A percentile compares a stretch with the other conserved stretches of the same genome.
Conservation (phyloP, 2,329 filamentous ascomycete genomes). For the Aureobasidium sp. region DNA sequence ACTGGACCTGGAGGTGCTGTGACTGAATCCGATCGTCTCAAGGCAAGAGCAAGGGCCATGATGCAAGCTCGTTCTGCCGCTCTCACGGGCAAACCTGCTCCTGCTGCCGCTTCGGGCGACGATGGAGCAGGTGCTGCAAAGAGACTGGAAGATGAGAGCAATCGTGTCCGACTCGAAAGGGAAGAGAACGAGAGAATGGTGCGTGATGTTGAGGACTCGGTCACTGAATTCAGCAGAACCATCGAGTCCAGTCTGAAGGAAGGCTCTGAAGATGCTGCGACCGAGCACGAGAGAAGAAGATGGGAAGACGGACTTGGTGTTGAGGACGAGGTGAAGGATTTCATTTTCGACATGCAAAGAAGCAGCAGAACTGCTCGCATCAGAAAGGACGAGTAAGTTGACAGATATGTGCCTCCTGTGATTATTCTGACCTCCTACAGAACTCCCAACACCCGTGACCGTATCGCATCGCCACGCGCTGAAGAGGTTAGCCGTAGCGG, state of each 20-base stretch:
- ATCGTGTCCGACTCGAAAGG: constrained; percentile 72
- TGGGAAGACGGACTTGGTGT: constrained; percentile 97
- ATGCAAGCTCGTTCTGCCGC: constrained; percentile 97
- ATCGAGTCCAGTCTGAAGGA: constrained; percentile 86
- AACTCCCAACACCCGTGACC: constrained; percentile 12
- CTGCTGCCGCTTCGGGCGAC: constrained; percentile 57
- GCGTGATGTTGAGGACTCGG: constrained; percentile 90
- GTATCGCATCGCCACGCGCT: background rate
- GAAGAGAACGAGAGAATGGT: constrained; percentile 97
- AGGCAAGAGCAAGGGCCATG: constrained; percentile 92
- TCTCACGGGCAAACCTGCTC: constrained; percentile 78
- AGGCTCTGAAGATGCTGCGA: constrained; percentile 63
- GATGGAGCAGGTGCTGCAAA: constrained; percentile 75
- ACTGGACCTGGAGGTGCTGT: constrained; percentile 86
- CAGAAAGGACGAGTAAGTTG: constrained; percentile 51
- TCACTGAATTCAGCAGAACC: constrained; percentile 75
- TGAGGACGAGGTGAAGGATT: constrained; percentile 93
- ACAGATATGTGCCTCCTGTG: background rate
- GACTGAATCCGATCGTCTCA: constrained; percentile 89
- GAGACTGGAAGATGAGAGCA: constrained; percentile 81
- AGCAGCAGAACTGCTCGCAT: constrained; percentile 71
- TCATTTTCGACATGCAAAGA: constrained; percentile 92
- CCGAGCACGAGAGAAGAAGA: constrained; percentile 82
- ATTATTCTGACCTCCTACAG: constrained; percentile 9
- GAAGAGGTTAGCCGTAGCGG: constrained; percentile 27